Conservation (phyloP, 768 basidiomycete genomes). For the Baorangia bicolor region DNA sequence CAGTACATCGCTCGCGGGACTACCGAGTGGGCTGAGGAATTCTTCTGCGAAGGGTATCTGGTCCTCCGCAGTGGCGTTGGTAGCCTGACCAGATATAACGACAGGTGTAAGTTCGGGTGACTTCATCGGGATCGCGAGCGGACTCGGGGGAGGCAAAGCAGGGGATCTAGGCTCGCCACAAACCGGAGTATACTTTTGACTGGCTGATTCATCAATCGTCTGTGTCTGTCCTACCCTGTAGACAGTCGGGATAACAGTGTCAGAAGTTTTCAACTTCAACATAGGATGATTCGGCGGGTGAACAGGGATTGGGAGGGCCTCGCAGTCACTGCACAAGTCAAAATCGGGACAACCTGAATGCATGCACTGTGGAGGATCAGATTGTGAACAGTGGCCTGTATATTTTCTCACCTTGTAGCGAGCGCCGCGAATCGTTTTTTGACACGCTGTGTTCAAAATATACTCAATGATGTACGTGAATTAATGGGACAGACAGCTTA, state of each 20-base stretch:
- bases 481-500: slow-evolving; percentile 9
- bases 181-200: background rate
- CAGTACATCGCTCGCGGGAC: slow-evolving; percentile 11
- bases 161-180: background rate
- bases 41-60: slow-evolving; percentile 13
- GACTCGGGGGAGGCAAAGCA: background rate
- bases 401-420: slow-evolving; percentile 64
- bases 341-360: slow-evolving; percentile 75
- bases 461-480: background rate
- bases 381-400: background rate
- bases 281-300: slow-evolving; percentile 73
- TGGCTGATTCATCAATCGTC: background rate
- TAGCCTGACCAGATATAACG: background rate
- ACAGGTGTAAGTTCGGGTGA: background rate
- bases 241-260: slow-evolving; percentile 48
- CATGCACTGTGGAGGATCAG: slow-evolving; percentile 61
- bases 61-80: background rate
- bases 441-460: slow-evolving; percentile 39
- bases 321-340: slow-evolving; percentile 78
- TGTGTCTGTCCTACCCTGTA: slow-evolving; percentile 27
- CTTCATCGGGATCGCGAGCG: background rate
- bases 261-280: slow-evolving; percentile 64
- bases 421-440: slow-evolving; percentile 51
- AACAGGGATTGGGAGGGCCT: slow-evolving; percentile 73
- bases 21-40: slow-evolving; percentile 25